These are phyloP conservation scores for Kokia cookei DNA, from an alignment of 441 rosid genomes.

Conservation along the genomic window DNA sequence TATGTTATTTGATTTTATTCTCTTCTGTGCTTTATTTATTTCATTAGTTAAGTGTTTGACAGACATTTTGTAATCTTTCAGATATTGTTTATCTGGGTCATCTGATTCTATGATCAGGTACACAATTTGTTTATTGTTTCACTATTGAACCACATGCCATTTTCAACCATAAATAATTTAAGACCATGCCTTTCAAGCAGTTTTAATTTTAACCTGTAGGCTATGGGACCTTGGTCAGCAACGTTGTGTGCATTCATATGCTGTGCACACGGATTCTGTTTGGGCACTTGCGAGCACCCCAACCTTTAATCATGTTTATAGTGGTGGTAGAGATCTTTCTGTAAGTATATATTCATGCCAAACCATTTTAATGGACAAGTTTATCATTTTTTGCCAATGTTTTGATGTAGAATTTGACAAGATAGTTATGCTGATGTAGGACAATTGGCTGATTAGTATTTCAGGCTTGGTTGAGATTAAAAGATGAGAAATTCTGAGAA, in stretches of 20 bases:
- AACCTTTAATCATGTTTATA: constrained; percentile 92
- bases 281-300: constrained; percentile 99
- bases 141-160: not conserved
- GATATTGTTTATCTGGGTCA: constrained; percentile 97
- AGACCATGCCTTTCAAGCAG: constrained; percentile 18
- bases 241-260: constrained; percentile 97
- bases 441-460: not conserved
- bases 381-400: not conserved
- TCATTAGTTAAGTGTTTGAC: not conserved
- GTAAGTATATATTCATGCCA: constrained; percentile 46
- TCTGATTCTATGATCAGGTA: constrained; percentile 99
- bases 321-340: constrained; percentile 98
- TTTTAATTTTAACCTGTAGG: constrained; percentile 33
- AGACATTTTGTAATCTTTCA: constrained; percentile 28
- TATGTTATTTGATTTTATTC: not conserved
- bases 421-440: not conserved
- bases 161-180: not conserved
- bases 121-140: constrained; percentile 6
- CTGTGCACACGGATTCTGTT: constrained; percentile 98
- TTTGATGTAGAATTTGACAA: not conserved
- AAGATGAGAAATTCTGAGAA: not conserved
- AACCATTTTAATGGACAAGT: not conserved
- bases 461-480: not conserved
- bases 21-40: not conserved
- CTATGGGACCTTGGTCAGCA: constrained; percentile 99